These are phyloP conservation scores for Calocera cornea DNA, from an alignment of 768 basidiomycete genomes.

Conservation along the genomic window DNA sequence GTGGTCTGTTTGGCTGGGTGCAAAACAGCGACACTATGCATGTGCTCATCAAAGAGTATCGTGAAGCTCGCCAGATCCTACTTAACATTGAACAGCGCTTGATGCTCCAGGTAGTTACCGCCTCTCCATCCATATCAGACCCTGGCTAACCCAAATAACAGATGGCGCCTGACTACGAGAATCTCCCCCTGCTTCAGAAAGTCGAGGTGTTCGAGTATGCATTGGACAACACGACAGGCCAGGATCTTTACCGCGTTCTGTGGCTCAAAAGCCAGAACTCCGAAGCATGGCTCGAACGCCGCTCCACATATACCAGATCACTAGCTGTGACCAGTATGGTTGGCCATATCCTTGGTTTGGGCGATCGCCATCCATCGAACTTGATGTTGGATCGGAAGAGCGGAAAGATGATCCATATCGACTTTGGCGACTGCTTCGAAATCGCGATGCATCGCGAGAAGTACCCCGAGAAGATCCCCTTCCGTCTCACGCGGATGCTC, in stretches of 20 bases:
- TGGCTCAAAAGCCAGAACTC: slow-evolving; percentile 95
- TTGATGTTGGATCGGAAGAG: slow-evolving; percentile 79
- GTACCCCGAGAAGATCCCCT: slow-evolving; percentile 97
- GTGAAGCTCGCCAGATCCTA: slow-evolving; percentile 89
- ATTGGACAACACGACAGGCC: slow-evolving; percentile 93
- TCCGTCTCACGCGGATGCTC: slow-evolving; percentile 94
- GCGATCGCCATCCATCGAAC: slow-evolving; percentile 97
- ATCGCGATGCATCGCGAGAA: slow-evolving; percentile 97
- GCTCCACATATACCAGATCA: slow-evolving; percentile 89
- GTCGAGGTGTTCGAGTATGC: slow-evolving; percentile 99
- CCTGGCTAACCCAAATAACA: slow-evolving; percentile 22
- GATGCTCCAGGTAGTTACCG: slow-evolving; percentile 77
- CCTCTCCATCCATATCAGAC: too few relatives aligned
- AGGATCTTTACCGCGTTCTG: slow-evolving; percentile 89
- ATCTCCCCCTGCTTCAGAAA: slow-evolving; percentile 84
- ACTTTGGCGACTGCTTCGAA: slow-evolving; percentile 97
- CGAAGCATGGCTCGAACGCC: slow-evolving; percentile 93
- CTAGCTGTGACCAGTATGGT: slow-evolving; percentile 98
- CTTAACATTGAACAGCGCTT: slow-evolving; percentile 97
- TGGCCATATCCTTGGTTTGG: slow-evolving; percentile 90
- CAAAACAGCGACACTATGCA: slow-evolving; percentile 91
- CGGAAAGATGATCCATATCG: slow-evolving; percentile 92
- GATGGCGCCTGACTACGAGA: slow-evolving; percentile 99
- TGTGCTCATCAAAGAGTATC: slow-evolving; percentile 88
- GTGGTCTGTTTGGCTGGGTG: slow-evolving; percentile 90